These are phyloP conservation scores for Erigeron philadelphicus DNA, from an alignment of 140 eudicot species.

Conservation along the genomic window DNA sequence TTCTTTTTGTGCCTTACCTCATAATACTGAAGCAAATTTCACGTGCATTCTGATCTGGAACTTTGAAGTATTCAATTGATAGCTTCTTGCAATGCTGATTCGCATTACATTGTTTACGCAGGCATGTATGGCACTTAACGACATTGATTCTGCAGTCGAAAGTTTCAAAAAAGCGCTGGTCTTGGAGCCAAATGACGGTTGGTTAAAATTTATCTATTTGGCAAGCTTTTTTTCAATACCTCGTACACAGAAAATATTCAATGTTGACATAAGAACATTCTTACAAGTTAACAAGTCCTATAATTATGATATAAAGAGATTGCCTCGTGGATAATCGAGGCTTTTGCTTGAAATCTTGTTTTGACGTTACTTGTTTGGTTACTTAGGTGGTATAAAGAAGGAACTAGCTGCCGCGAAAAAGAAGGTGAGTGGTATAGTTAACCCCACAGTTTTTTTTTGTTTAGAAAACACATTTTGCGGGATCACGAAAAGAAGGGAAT, in stretches of 20 bases:
- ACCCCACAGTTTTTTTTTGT: not conserved
- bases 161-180: conserved; percentile 71
- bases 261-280: not conserved
- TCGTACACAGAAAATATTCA: not conserved
- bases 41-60: not conserved
- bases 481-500: not conserved
- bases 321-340: not conserved
- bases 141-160: conserved; percentile 76
- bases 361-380: conserved; percentile 17
- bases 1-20: too few relatives aligned
- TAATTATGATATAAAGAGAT: too few relatives aligned
- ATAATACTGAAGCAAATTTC: not conserved
- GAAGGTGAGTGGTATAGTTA: conserved; percentile 41
- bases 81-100: conserved; percentile 8
- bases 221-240: conserved; percentile 15
- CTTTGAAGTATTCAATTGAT: not conserved
- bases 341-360: conserved; percentile 6
- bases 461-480: not conserved
- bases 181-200: conserved; percentile 87
- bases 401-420: conserved; percentile 80
- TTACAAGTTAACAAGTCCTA: too few relatives aligned
- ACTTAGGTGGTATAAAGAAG: conserved; percentile 72
- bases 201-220: conserved; percentile 14
- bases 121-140: conserved; percentile 83
- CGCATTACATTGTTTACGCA: conserved; percentile 20